Percentiles rank a stretch among this genome's conserved stretches.
These are phyloP conservation scores for Aspergillus sp. DNA, from an alignment of 2,329 filamentous ascomycete species.

Conservation along the genomic window DNA sequence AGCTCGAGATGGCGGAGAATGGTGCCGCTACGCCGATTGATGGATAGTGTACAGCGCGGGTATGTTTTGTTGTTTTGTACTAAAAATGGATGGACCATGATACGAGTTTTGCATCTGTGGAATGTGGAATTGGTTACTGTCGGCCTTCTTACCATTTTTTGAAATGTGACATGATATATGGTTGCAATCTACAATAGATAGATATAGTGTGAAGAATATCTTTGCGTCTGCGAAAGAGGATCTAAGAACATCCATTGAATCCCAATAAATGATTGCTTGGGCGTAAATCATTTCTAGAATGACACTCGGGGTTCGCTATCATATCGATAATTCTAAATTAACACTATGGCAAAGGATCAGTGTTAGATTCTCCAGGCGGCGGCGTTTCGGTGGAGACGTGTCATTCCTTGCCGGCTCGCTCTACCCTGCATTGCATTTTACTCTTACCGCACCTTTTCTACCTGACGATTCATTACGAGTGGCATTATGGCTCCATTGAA, in stretches of 20 bases:
- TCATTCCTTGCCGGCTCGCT: too few relatives aligned
- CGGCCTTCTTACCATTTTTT: neutral
- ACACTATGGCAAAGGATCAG: too few relatives aligned
- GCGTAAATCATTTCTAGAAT: too few relatives aligned
- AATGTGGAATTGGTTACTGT: neutral
- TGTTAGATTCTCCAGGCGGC: too few relatives aligned
- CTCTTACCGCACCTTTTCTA: too few relatives aligned
- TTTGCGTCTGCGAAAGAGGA: too few relatives aligned
- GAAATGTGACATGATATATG: conserved; percentile 59
- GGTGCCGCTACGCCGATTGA: conserved; percentile 19
- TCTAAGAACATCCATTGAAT: too few relatives aligned
- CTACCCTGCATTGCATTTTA: too few relatives aligned
- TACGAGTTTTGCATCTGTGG: conserved; percentile 4
- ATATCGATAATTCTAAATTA: too few relatives aligned
- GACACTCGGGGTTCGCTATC: too few relatives aligned
- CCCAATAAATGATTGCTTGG: too few relatives aligned
- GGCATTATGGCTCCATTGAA: conserved; percentile 42
- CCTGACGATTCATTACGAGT: neutral
- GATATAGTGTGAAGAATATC: neutral
- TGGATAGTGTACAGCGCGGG: conserved; percentile 21
- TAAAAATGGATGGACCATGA: conserved; percentile 19
- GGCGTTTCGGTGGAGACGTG: too few relatives aligned
- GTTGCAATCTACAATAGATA: conserved; percentile 58
- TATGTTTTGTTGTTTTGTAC: conserved; percentile 12
- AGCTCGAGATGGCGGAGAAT: conserved; percentile 50